Evolutionary conservation across 352 stramenopile species (phyloP).

Genomic region (Globisporangium takayamanum): DNA sequence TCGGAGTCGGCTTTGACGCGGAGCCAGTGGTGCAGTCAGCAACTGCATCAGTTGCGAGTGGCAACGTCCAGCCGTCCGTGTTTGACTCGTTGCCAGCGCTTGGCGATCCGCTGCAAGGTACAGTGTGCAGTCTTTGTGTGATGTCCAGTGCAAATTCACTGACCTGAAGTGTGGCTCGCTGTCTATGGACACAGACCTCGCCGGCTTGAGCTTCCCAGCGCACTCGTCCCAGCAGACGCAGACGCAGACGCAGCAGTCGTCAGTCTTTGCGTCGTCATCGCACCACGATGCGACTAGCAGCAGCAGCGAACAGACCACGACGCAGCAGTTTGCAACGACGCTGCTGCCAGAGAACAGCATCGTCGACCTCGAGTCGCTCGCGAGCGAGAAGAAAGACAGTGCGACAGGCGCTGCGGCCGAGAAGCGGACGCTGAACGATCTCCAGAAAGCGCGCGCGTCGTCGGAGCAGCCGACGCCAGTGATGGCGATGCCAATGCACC

Average conservation of each 20-base stretch:
- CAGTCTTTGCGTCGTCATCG: background rate
- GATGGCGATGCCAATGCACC: conserved; percentile 22
- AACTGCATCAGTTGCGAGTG: background rate
- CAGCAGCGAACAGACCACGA: background rate
- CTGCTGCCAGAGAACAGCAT: conserved; percentile 64
- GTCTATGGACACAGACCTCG: conserved; percentile 25
- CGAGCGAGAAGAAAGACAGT: conserved; percentile 35
- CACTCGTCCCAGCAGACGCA: conserved; percentile 6
- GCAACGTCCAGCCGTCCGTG: conserved; percentile 22
- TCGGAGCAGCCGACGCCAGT: conserved; percentile 30
- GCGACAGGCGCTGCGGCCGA: conserved; percentile 16
- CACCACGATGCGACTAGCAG: background rate
- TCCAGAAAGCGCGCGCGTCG: conserved; percentile 35
- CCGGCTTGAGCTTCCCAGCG: conserved; percentile 39
- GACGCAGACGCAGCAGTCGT: conserved; percentile 1
- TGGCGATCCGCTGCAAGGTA: conserved; percentile 30
- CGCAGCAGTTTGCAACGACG: conserved; percentile 32
- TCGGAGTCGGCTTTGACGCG: conserved; percentile 41
- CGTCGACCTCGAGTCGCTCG: conserved; percentile 48
- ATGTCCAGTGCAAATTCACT: too few species aligned
- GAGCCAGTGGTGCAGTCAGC: too few species aligned
- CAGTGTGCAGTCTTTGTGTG: too few species aligned
- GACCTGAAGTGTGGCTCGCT: background rate
- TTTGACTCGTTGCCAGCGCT: conserved; percentile 25
- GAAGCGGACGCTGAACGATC: conserved; percentile 49